Conservation (phyloP, 306 rosid genomes). For the Prunus padus region DNA sequence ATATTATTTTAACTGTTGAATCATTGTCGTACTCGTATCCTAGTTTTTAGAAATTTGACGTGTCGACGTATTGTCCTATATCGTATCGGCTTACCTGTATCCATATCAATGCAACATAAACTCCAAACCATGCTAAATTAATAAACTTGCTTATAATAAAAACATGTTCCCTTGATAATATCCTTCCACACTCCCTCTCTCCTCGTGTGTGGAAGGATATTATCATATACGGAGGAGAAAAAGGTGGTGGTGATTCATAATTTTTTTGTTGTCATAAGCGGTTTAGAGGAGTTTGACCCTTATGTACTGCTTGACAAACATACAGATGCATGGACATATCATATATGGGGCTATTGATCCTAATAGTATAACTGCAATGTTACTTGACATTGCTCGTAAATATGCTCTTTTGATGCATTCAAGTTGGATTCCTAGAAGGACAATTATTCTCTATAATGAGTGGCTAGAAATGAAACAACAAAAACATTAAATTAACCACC, state of each 20-base stretch:
- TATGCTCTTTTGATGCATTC: conserved; percentile 48
- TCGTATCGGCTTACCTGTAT: no score
- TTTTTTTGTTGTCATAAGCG: conserved; percentile 77
- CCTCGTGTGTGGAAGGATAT: not conserved
- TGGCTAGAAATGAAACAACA: no score
- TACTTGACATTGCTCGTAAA: conserved; percentile 90
- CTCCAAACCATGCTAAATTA: no score
- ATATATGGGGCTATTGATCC: conserved; percentile 95
- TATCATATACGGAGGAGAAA: conserved; percentile 55
- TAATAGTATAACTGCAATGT: conserved; percentile 86
- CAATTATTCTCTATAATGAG: conserved; percentile 44
- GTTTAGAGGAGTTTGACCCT: conserved; percentile 82
- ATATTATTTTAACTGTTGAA: no score
- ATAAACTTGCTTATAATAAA: no score
- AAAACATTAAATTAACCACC: no score
- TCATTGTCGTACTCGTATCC: no score
- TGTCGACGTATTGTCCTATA: no score
- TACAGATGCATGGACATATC: conserved; percentile 99
- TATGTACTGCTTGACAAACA: conserved; percentile 91
- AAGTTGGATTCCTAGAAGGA: conserved; percentile 88
- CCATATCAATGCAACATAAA: no score
- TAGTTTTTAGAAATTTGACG: no score
- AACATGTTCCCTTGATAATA: not conserved
- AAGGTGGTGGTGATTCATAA: conserved; percentile 64
- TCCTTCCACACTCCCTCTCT: conserved; percentile 1